A percentile compares a stretch with the other conserved stretches of the same genome.
Evolutionary conservation across 2,329 filamentous ascomycete species (phyloP).

Genomic region (Incumbomyces lentus): DNA sequence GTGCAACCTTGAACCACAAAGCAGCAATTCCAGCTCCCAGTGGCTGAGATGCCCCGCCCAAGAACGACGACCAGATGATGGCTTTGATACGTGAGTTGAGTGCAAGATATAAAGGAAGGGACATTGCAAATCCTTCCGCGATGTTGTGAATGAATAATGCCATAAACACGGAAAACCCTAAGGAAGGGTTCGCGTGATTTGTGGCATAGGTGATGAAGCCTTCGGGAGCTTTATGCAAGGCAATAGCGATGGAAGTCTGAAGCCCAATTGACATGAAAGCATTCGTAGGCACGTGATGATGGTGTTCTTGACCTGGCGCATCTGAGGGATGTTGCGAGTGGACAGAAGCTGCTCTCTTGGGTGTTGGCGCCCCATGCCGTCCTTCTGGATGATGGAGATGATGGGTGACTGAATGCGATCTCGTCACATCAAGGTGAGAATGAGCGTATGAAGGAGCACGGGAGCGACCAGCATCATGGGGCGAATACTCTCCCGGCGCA

Average conservation of each 20-base stretch:
- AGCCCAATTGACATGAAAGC: conserved; percentile 91
- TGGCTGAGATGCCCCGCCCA: conserved; percentile 82
- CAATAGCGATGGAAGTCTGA: conserved; percentile 89
- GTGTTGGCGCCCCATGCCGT: conserved; percentile 9
- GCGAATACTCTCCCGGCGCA: neutral
- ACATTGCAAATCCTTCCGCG: conserved; percentile 90
- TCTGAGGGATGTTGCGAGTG: conserved; percentile 11
- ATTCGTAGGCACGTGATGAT: conserved; percentile 91
- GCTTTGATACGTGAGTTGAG: conserved; percentile 69
- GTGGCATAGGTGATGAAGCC: conserved; percentile 87
- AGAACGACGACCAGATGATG: conserved; percentile 70
- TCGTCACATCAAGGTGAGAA: neutral
- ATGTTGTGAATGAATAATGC: conserved; percentile 98
- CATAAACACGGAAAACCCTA: conserved; percentile 88
- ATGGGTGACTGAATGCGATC: conserved; percentile 18
- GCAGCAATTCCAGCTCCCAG: conserved; percentile 75
- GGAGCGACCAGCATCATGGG: neutral
- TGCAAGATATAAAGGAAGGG: conserved; percentile 83
- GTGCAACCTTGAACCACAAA: conserved; percentile 70
- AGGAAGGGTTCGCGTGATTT: conserved; percentile 82
- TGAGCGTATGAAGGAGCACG: neutral
- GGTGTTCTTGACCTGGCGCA: conserved; percentile 47
- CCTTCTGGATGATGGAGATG: conserved; percentile 19
- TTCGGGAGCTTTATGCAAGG: conserved; percentile 88
- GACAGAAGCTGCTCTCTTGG: conserved; percentile 9